These are phyloP conservation scores for Hemisphaericaspora xylofermentans DNA, from an alignment of 1,139 yeast species.

Conservation along the genomic window DNA sequence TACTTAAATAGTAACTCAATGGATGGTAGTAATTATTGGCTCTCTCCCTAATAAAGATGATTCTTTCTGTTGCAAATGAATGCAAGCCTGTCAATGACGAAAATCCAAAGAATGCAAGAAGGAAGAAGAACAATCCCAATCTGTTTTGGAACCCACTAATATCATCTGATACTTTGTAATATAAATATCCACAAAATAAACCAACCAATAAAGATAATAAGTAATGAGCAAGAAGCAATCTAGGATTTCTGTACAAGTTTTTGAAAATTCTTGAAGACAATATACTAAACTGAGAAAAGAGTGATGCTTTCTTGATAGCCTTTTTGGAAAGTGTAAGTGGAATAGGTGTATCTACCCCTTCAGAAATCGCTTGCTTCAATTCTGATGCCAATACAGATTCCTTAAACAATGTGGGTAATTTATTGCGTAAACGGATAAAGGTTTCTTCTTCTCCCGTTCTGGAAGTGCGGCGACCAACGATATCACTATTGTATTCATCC, in stretches of 20 bases:
- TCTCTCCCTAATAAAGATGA: constrained; percentile 86
- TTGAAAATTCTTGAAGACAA: constrained; percentile 86
- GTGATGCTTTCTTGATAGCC: constrained; percentile 50
- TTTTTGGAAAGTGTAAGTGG: constrained; percentile 37
- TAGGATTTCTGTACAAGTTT: constrained; percentile 89
- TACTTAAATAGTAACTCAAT: constrained; percentile 77
- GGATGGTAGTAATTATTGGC: constrained; percentile 94
- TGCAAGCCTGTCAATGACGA: constrained; percentile 89
- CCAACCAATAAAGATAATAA: constrained; percentile 75
- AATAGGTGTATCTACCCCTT: constrained; percentile 29
- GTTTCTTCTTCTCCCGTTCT: constrained; percentile 30
- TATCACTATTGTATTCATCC: constrained; percentile 51
- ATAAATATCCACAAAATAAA: constrained; percentile 78
- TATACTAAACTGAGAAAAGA: constrained; percentile 62
- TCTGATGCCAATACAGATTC: constrained; percentile 52
- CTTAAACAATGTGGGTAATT: constrained; percentile 41
- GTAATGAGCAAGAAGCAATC: constrained; percentile 78
- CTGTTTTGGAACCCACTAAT: constrained; percentile 96
- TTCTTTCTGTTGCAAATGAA: constrained; percentile 82
- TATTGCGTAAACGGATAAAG: constrained; percentile 31
- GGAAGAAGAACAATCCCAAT: constrained; percentile 85
- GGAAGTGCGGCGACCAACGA: constrained; percentile 16
- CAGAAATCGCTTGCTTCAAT: constrained; percentile 48
- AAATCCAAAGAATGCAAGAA: constrained; percentile 89
- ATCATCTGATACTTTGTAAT: constrained; percentile 79